A percentile compares a stretch with the other conserved stretches of the same genome.
These are phyloP conservation scores for Fusarium verticillioides DNA, from an alignment of 2,329 filamentous ascomycete genomes.

Conservation along the genomic window DNA sequence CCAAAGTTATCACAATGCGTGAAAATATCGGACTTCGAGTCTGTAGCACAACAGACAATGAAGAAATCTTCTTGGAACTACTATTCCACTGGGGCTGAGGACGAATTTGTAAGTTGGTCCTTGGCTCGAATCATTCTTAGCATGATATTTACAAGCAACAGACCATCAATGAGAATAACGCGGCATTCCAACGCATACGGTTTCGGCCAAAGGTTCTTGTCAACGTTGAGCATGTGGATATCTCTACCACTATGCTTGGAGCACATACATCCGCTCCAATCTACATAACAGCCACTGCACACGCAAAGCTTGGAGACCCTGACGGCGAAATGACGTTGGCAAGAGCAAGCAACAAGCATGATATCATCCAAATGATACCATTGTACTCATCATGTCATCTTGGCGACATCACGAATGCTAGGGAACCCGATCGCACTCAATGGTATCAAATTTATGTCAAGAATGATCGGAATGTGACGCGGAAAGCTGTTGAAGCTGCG, in stretches of 20 bases:
- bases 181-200: neutral
- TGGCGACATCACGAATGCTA: neutral
- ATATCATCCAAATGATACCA: constrained; percentile 25
- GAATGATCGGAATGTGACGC: constrained; percentile 5
- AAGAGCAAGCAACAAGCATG: constrained; percentile 12
- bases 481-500: constrained; percentile 9
- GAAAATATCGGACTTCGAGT: constrained; percentile 15
- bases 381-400: constrained; percentile 17
- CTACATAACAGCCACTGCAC: constrained; percentile 21
- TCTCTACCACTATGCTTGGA: constrained; percentile 13
- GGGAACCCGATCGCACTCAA: neutral
- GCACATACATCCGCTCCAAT: constrained; percentile 1
- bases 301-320: constrained; percentile 19
- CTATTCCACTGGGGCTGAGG: constrained; percentile 24
- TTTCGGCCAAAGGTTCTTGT: constrained; percentile 22
- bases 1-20: constrained; percentile 14
- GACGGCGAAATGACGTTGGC: constrained; percentile 13
- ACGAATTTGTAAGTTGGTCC: constrained; percentile 13
- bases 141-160: neutral
- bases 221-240: constrained; percentile 20
- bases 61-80: constrained; percentile 21
- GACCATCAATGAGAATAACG: constrained; percentile 17
- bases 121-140: accelerated
- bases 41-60: neutral
- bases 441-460: constrained; percentile 31